Conservation (phyloP, 805 yeast species). For the Metschnikowia cubensis region DNA sequence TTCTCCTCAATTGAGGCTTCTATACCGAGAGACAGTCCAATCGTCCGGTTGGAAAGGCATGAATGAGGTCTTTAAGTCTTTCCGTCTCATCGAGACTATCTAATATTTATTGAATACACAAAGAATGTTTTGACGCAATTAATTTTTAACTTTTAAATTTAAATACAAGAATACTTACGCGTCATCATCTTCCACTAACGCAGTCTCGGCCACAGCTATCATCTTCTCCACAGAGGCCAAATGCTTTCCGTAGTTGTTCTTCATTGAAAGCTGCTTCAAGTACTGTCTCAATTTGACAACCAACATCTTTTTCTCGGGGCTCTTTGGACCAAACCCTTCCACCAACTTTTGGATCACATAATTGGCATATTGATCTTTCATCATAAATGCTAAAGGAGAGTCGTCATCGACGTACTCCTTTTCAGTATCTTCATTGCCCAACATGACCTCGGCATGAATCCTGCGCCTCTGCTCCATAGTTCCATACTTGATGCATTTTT, state of each 20-base stretch:
- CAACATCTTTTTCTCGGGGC: conserved; percentile 62
- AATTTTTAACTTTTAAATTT: not conserved
- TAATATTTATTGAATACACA: not conserved
- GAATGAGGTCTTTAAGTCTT: conserved; percentile 4
- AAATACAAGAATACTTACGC: conserved; percentile 1
- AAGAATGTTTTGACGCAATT: too few species aligned
- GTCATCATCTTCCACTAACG: conserved; percentile 36
- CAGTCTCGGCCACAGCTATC: conserved; percentile 52
- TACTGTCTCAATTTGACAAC: conserved; percentile 77
- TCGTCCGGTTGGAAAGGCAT: conserved; percentile 6
- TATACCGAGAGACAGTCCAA: conserved; percentile 8
- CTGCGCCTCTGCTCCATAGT: conserved; percentile 54
- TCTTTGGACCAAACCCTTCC: conserved; percentile 61
- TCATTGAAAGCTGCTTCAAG: conserved; percentile 62
- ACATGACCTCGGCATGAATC: conserved; percentile 64
- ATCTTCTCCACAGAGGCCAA: conserved; percentile 77
- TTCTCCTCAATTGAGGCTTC: conserved; percentile 8
- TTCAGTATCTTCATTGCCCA: conserved; percentile 44
- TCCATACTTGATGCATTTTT: conserved; percentile 82
- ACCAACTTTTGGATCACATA: conserved; percentile 94
- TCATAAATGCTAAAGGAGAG: conserved; percentile 80
- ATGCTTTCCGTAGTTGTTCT: conserved; percentile 73
- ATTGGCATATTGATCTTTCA: conserved; percentile 97
- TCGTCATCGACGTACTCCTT: conserved; percentile 53
- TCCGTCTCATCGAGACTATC: conserved; percentile 3